Percentiles rank a stretch among this genome's conserved stretches.
phyloP scores from a whole-genome alignment of 2,329 filamentous ascomycete species.

The Juglanconis juglandina region DNA sequence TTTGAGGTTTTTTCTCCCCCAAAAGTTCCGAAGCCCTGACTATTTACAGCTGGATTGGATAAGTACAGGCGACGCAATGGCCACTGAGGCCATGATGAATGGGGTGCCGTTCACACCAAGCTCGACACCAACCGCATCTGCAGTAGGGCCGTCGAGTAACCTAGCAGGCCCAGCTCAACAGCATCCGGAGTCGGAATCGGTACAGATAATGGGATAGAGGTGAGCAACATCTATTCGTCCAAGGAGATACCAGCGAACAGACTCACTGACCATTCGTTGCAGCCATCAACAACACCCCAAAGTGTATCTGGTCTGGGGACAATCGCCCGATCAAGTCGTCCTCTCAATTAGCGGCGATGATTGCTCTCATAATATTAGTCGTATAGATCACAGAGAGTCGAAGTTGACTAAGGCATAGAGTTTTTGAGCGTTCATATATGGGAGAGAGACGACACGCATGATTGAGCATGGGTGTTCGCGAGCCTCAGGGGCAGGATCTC shows the following conservation, averaged over 20 bases:
- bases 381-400: neutral
- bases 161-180: neutral
- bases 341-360: neutral
- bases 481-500: neutral
- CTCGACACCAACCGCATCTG: neutral
- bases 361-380: neutral
- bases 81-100: constrained; percentile 14
- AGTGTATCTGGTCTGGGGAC: neutral
- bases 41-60: constrained; percentile 14
- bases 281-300: neutral
- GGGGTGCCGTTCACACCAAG: neutral
- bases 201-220: neutral
- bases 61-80: constrained; percentile 13
- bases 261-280: neutral
- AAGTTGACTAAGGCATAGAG: no score
- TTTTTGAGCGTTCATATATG: neutral
- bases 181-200: neutral
- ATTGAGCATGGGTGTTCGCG: neutral
- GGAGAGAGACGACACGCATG: neutral
- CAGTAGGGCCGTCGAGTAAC: neutral
- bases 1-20: neutral
- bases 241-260: neutral
- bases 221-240: neutral
- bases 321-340: neutral
- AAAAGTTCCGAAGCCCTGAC: neutral